A percentile compares a stretch with the other conserved stretches of the same genome.
phyloP scores from a whole-genome alignment of 2,329 filamentous ascomycete species.

The Penicillium sp. region DNA sequence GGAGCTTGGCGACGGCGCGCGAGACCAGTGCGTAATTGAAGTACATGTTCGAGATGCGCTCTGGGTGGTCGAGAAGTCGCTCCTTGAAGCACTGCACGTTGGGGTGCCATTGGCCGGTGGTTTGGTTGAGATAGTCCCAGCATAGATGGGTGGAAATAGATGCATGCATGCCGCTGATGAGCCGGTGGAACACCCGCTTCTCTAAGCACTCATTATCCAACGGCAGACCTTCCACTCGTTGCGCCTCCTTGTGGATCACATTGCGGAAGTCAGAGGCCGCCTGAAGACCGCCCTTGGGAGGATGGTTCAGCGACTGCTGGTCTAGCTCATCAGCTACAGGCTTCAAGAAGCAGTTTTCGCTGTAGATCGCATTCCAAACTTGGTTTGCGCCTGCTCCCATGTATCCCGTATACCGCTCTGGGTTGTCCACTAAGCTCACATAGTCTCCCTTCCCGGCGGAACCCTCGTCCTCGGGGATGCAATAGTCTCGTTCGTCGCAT shows the following conservation, averaged over 20 bases:
- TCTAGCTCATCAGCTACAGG: constrained; percentile 31
- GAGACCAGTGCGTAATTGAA: constrained; percentile 98
- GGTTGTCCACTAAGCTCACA: constrained; percentile 88
- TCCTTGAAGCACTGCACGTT: constrained; percentile 86
- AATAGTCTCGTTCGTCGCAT: constrained; percentile 95
- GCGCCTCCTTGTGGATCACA: constrained; percentile 52
- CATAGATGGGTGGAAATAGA: constrained; percentile 96
- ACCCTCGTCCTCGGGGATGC: constrained; percentile 90
- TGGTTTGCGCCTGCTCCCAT: constrained; percentile 78
- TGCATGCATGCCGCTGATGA: constrained; percentile 96
- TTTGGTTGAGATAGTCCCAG: constrained; percentile 94
- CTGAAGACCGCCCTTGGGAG: constrained; percentile 48
- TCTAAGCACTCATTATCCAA: constrained; percentile 91
- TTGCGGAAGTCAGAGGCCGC: constrained; percentile 62
- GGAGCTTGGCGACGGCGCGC: constrained; percentile 85
- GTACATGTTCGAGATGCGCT: constrained; percentile 94
- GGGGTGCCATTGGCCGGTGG: constrained; percentile 86
- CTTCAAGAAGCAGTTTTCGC: constrained; percentile 88
- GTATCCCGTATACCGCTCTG: constrained; percentile 94
- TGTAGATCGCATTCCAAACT: constrained; percentile 95
- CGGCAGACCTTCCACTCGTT: constrained; percentile 60
- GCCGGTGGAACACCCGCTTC: constrained; percentile 96
- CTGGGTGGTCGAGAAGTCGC: constrained; percentile 79
- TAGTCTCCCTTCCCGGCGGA: constrained; percentile 88
- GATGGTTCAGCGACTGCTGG: constrained; percentile 27